These are phyloP conservation scores for Thalia dealbata DNA, from an alignment of 176 grass and related monocot genomes.

Conservation along the genomic window DNA sequence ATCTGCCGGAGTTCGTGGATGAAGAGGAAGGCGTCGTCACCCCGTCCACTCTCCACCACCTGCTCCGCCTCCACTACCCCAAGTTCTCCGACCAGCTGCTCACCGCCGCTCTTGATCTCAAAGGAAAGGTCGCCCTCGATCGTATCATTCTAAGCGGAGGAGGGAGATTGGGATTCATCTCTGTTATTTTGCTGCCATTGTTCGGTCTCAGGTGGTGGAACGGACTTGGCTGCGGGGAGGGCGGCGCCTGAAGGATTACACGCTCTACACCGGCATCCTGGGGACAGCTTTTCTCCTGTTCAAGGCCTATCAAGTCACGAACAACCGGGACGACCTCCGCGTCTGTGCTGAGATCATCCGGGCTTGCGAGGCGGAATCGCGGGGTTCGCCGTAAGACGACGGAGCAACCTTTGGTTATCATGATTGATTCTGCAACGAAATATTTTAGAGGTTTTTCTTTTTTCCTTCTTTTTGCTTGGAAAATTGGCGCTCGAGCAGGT, in stretches of 20 bases:
- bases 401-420: slow-evolving; percentile 1
- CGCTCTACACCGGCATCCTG: slow-evolving; percentile 69
- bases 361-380: slow-evolving; percentile 43
- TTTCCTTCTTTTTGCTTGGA: neutral
- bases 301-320: slow-evolving; percentile 68
- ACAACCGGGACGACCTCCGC: slow-evolving; percentile 37
- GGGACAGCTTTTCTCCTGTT: slow-evolving; percentile 80
- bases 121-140: slow-evolving; percentile 37
- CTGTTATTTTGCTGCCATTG: neutral
- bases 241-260: slow-evolving; percentile 50
- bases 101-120: slow-evolving; percentile 51
- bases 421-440: neutral
- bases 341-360: slow-evolving; percentile 44
- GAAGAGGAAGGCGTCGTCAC: slow-evolving; percentile 32
- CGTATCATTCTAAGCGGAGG: too few species aligned
- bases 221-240: slow-evolving; percentile 49
- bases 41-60: slow-evolving; percentile 17
- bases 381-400: slow-evolving; percentile 60
- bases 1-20: slow-evolving; percentile 17
- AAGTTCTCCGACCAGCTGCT: slow-evolving; percentile 37
- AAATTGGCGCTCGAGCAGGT: slow-evolving; percentile 37
- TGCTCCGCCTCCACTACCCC: slow-evolving; percentile 61
- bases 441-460: neutral
- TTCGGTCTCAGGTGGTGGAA: slow-evolving; percentile 65
- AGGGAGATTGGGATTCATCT: too few species aligned